Conservation (phyloP, 306 rosid genomes). For the Dalbergia oliveri region DNA sequence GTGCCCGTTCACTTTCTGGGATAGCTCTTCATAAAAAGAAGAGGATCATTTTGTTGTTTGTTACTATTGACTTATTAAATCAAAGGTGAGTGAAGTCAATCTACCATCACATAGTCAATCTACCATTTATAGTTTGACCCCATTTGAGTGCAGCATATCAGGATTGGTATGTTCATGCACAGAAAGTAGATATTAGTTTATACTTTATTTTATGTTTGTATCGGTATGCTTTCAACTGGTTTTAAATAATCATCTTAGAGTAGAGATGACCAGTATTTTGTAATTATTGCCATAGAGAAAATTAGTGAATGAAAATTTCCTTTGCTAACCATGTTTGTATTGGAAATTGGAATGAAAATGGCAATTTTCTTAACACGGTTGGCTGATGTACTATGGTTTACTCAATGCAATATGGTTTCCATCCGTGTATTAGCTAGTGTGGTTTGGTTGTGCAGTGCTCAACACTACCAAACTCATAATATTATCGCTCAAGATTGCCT, state of each 20-base stretch:
- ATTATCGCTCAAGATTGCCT: neutral
- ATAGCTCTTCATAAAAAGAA: no score
- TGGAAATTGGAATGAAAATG: neutral
- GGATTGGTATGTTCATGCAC: no score
- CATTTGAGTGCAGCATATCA: slow-evolving; percentile 13
- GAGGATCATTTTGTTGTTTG: no score
- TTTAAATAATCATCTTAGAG: no score
- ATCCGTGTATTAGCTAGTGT: neutral
- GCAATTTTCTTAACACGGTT: neutral
- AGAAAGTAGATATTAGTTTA: neutral
- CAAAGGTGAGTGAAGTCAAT: no score
- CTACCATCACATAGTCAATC: no score
- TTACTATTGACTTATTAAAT: no score
- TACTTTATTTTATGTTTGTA: neutral
- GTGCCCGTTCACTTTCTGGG: no score
- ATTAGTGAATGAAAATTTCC: no score
- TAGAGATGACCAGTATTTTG: no score
- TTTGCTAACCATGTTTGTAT: no score
- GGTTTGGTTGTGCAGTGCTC: neutral
- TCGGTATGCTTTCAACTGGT: neutral
- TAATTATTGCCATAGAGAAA: no score
- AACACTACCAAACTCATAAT: neutral
- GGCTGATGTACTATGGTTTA: neutral
- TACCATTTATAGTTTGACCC: neutral
- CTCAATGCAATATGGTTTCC: neutral